These are phyloP conservation scores for Paramecium tetraurelia DNA, from an alignment of 73 alveolate species.

Conservation along the genomic window DNA sequence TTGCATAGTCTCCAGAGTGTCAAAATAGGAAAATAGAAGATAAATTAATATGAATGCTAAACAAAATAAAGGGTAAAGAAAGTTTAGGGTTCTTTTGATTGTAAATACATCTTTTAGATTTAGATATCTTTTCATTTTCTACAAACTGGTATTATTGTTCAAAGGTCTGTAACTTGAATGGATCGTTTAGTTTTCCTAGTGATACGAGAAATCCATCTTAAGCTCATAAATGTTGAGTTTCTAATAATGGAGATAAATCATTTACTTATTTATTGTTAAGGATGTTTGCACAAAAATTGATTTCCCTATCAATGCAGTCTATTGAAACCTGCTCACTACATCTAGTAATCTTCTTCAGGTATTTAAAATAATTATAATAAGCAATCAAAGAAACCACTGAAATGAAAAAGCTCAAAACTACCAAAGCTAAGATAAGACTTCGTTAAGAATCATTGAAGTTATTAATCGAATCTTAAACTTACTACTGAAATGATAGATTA, in stretches of 20 bases:
- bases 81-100: not conserved
- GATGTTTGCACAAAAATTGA: not conserved
- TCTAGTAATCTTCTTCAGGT: not conserved
- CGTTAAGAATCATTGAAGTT: not conserved
- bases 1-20: not conserved
- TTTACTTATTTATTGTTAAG: not conserved
- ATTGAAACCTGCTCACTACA: not conserved
- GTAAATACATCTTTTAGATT: not conserved
- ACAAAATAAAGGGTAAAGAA: not conserved
- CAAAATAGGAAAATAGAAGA: not conserved
- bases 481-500: not conserved
- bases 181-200: not conserved
- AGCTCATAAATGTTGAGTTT: not conserved
- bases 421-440: not conserved
- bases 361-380: not conserved
- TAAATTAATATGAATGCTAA: not conserved
- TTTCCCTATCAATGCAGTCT: not conserved
- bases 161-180: not conserved
- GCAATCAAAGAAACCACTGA: not conserved
- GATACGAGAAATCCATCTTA: not conserved
- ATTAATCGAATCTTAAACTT: not conserved
- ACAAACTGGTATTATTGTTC: not conserved
- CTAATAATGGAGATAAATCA: not conserved
- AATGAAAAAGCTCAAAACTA: not conserved
- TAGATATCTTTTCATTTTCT: not conserved